phyloP scores from a whole-genome alignment of 2,329 filamentous ascomycete genomes.

The Sodiomyces alkalinus region DNA sequence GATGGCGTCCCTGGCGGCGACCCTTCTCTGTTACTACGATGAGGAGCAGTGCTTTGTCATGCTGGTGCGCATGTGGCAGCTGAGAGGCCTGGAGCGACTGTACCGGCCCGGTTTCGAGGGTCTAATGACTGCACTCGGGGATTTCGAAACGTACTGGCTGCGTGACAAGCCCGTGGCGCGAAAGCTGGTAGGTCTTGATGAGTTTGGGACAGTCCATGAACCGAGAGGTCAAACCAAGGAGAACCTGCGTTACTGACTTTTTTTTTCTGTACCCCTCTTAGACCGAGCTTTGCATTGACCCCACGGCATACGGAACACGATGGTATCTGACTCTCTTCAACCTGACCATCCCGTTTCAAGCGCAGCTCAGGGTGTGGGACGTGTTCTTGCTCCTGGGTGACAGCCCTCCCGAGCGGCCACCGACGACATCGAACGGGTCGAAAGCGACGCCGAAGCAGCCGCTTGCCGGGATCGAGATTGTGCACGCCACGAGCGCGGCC shows the following conservation, averaged over 20 bases:
- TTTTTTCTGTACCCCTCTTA: too few relatives aligned
- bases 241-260: conserved; percentile 5
- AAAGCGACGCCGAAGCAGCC: conserved; percentile 1
- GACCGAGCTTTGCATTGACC: conserved; percentile 64
- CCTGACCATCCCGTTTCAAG: conserved; percentile 84
- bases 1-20: conserved; percentile 88
- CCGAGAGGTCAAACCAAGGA: too few relatives aligned
- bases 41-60: conserved; percentile 92
- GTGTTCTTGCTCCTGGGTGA: conserved; percentile 92
- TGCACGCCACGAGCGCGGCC: conserved; percentile 81
- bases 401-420: conserved; percentile 27
- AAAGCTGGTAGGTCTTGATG: conserved; percentile 58
- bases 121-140: conserved; percentile 69
- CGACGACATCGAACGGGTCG: conserved; percentile 2
- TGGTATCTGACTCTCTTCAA: conserved; percentile 99
- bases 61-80: conserved; percentile 86
- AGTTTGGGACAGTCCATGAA: conserved; percentile 1
- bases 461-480: conserved; percentile 58
- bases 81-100: conserved; percentile 71
- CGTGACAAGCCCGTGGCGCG: conserved; percentile 59
- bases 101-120: conserved; percentile 77
- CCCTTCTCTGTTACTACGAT: conserved; percentile 89
- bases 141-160: conserved; percentile 79
- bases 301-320: conserved; percentile 85
- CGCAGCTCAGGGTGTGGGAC: conserved; percentile 93